Base-by-base conservation (phyloP, 2,329 filamentous ascomycete genomes). In the Penicillium sp. region DNA sequence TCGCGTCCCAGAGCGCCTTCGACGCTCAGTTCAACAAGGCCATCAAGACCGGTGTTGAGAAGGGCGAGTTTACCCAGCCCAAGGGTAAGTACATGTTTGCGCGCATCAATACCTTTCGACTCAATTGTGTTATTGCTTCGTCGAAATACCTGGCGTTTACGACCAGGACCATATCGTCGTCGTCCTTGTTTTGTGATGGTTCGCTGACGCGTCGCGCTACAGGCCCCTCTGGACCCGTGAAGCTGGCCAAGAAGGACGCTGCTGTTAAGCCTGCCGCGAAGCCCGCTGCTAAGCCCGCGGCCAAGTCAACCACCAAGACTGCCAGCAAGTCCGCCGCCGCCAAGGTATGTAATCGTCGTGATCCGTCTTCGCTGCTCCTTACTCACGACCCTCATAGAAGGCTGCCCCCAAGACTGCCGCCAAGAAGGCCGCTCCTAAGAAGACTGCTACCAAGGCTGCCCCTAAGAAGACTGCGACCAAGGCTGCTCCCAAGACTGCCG, bases 171-270 rank as follows among this genome's bases (percentile, higher is more conserved):
- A 14, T 28, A 44, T 45, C 33, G 22, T 7, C 16, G 6, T 44
- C 16, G 38, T 51, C 36, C n/a, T 41, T 28, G 16, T 44, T 18
- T 36, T 27, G 28, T 41, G 47, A 51, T 41, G 14, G 33, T 46
- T 46, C 41, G 54, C 66, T 72, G 56, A 73, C 68, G 59, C 63
- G 60, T 64, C 54, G 48, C 22, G 33, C 41, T 52, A 46, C 53
- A 91, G 88, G 88, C 66, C 81, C 90, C 54, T 96, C 91, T 58
- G 91, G 91, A 55, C 88, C 90, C 62, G 90, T 94, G 75, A 96
- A 96, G 87, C 86, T 96, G 54, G 88, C 87, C 54, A 92, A 92
- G 85, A 91, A 90, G 80, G 81, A 82, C 50, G 51, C 69, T 48
- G 65, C 66, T 57, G 66, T 71, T 43, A 73, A 80, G 72, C 71